Percentiles rank a stretch among this genome's conserved stretches.
Evolutionary conservation across 1,139 yeast genomes (phyloP).

Genomic region (Sugiyamaella novakii): DNA sequence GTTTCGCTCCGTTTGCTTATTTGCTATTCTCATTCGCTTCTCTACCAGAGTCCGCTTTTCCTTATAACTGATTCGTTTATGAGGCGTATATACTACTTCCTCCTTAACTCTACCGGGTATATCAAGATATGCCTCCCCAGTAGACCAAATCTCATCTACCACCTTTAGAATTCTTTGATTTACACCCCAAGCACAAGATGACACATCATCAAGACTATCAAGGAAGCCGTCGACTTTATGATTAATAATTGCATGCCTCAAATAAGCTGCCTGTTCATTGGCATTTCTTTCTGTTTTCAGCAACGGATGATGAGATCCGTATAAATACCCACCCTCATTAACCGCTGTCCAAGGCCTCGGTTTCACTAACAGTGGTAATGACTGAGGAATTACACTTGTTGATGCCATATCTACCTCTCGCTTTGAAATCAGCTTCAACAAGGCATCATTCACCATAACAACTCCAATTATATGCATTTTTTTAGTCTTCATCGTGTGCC

Average conservation of each 20-base stretch:
- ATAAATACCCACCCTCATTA: conserved; percentile 75
- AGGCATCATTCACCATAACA: conserved; percentile 64
- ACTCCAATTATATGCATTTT: conserved; percentile 76
- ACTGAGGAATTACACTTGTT: conserved; percentile 45
- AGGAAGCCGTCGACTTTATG: conserved; percentile 64
- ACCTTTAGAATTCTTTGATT: conserved; percentile 66
- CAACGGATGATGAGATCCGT: conserved; percentile 53
- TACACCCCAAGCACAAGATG: conserved; percentile 88
- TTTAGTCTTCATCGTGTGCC: conserved; percentile 72
- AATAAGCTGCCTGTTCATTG: conserved; percentile 79
- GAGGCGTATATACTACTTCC: conserved; percentile 52
- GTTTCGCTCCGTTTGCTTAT: conserved; percentile 51
- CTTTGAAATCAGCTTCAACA: conserved; percentile 53
- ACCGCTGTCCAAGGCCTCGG: conserved; percentile 79
- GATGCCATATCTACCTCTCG: conserved; percentile 53
- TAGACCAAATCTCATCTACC: conserved; percentile 74
- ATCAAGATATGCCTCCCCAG: conserved; percentile 59
- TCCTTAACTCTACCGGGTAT: conserved; percentile 58
- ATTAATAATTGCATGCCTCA: conserved; percentile 70
- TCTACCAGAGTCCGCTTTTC: conserved; percentile 44
- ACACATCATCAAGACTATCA: conserved; percentile 76
- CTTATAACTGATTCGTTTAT: conserved; percentile 43
- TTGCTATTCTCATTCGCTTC: conserved; percentile 57
- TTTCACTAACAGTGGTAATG: conserved; percentile 83
- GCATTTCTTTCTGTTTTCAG: conserved; percentile 61